Base-by-base conservation (phyloP, 371 early-diverging fungal species). In the Capillidium heterosporum region DNA sequence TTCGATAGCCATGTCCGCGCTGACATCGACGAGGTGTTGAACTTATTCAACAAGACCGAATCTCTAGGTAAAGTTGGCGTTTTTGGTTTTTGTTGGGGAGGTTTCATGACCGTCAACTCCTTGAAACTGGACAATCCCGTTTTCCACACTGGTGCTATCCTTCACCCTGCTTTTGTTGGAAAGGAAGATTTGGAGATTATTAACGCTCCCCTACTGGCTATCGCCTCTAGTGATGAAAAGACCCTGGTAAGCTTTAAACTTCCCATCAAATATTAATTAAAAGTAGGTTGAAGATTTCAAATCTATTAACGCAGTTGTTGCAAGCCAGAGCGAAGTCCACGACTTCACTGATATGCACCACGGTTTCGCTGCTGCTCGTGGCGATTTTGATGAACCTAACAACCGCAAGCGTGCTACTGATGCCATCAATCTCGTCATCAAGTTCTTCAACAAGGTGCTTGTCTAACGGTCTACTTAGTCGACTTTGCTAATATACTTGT, bases 301-400 rank as follows among this genome's bases (percentile, higher is more conserved):
- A 26, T 19, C 46, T 24, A 31, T 54, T 2, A 55, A 39, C 65
- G 64, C 69, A 72, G 27, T 67, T 65, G 31, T 77, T 68, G 61
- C 71, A 72, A 68, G 61, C 59, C 8, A 59, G 63, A 21, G 63
- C 77, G 58, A 69, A 42, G 64, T 72, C 56, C 64, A 70, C 44
- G 72, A 78, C 42, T 85, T 81, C 59, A 76, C 77, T 61, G 81
- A 82, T 57, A 74, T 76, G 70, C 65, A 44, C 58, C 85, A 85
- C 48, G 85, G 83, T 31, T 85, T 82, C 67, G 76, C 75, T 62
- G 81, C 76, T 50, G 71, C 82, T 43, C 73, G 84, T 57, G 78
- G 78, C 41, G 74, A 83, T 61, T 85, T 66, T 65, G 44, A 57
- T 1, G 64, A 80, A 27, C 67, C 68, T 57, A 44, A 67, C 8